A percentile compares a stretch with the other conserved stretches of the same genome.
These are phyloP conservation scores for Xylaria grammica DNA, from an alignment of 495 filamentous ascomycete genomes.

Conservation along the genomic window DNA sequence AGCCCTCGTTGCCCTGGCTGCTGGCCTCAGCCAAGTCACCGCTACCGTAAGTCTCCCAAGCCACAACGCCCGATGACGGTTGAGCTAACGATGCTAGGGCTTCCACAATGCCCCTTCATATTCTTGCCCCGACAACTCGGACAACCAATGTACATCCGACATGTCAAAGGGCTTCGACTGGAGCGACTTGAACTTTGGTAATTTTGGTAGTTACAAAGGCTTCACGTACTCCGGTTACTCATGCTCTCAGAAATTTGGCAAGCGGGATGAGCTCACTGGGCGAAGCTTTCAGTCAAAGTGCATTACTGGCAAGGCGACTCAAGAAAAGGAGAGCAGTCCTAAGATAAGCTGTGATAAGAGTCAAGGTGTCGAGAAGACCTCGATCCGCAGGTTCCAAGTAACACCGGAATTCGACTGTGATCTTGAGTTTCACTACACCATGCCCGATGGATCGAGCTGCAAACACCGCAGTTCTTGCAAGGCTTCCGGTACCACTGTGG, in stretches of 20 bases:
- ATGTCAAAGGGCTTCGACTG: conserved; percentile 76
- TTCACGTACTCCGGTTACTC: conserved; percentile 75
- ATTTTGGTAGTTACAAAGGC: conserved; percentile 70
- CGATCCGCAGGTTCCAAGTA: conserved; percentile 73
- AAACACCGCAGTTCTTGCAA: conserved; percentile 71
- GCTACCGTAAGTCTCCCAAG: conserved; percentile 55
- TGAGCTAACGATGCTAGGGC: conserved; percentile 32
- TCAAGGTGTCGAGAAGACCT: conserved; percentile 65
- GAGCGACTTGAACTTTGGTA: conserved; percentile 63
- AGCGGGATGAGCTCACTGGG: conserved; percentile 52
- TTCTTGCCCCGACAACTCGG: conserved; percentile 70
- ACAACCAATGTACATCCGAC: conserved; percentile 74
- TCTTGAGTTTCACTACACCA: conserved; percentile 80
- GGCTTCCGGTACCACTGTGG: conserved; percentile 66
- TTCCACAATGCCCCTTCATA: conserved; percentile 68
- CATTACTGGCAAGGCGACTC: conserved; percentile 62
- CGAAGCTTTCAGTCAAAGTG: conserved; percentile 62
- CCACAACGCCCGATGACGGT: background rate
- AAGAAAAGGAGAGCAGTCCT: conserved; percentile 55
- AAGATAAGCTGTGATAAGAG: conserved; percentile 62
- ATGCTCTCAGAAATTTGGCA: conserved; percentile 62
- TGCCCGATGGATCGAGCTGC: conserved; percentile 80
- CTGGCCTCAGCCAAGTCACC: conserved; percentile 58
- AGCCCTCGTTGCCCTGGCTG: conserved; percentile 60
- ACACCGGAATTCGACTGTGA: conserved; percentile 74